A percentile compares a stretch with the other conserved stretches of the same genome.
Evolutionary conservation across 129 eudicot species (phyloP).

Genomic region (Saposhnikovia divaricata): DNA sequence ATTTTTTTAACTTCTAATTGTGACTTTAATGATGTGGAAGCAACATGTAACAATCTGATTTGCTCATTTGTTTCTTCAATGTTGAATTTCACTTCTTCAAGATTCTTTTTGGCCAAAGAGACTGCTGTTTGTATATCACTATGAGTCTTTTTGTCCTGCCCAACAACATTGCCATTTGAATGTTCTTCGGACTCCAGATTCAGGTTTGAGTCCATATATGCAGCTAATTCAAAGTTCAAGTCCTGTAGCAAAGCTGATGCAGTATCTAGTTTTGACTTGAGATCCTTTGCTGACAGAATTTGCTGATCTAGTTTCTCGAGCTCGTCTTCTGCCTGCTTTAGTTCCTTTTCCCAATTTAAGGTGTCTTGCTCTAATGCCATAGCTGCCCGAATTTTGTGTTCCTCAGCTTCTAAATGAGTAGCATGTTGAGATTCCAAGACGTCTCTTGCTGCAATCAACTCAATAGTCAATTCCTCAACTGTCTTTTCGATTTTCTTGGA

Average conservation of each 20-base stretch:
- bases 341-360: conserved; percentile 64
- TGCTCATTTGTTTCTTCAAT: conserved; percentile 62
- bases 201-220: conserved; percentile 61
- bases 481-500: conserved; percentile 70
- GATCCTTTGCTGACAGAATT: conserved; percentile 38
- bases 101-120: conserved; percentile 47
- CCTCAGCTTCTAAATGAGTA: conserved; percentile 85
- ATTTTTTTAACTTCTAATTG: conserved; percentile 63
- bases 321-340: conserved; percentile 70
- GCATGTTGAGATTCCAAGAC: conserved; percentile 76
- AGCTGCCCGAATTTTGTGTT: conserved; percentile 62
- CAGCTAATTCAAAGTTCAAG: conserved; percentile 64
- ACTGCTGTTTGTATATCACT: conserved; percentile 36
- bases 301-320: conserved; percentile 43
- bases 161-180: neutral
- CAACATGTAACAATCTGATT: conserved; percentile 50
- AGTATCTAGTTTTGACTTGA: conserved; percentile 48
- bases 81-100: conserved; percentile 63
- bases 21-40: conserved; percentile 49
- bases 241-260: conserved; percentile 54
- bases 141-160: conserved; percentile 25
- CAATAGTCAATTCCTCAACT: conserved; percentile 71
- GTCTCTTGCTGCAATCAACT: conserved; percentile 66
- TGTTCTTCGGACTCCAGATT: conserved; percentile 24
- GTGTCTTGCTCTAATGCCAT: conserved; percentile 76